Evolutionary conservation across 805 yeast genomes (phyloP).

Genomic region (Ogataea sp.): DNA sequence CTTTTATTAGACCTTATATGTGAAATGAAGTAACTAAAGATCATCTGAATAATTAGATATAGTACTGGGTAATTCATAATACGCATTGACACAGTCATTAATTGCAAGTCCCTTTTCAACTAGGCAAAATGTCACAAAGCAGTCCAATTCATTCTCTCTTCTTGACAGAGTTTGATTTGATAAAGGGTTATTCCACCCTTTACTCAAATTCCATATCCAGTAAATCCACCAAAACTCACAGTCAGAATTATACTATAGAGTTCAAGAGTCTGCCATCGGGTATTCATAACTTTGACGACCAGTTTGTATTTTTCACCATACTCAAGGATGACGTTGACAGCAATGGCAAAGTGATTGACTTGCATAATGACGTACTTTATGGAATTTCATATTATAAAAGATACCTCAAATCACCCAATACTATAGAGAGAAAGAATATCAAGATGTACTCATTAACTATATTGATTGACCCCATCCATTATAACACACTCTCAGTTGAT

Average conservation of each 20-base stretch:
- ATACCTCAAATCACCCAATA: slow-evolving; percentile 17
- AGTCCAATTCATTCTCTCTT: slow-evolving; percentile 35
- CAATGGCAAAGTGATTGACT: slow-evolving; percentile 6
- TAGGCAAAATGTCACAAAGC: too few species aligned
- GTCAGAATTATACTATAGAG: slow-evolving; percentile 45
- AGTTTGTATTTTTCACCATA: slow-evolving; percentile 46
- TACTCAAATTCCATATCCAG: slow-evolving; percentile 14
- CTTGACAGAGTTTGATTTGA: slow-evolving; percentile 44
- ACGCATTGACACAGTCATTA: too few species aligned
- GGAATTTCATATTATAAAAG: slow-evolving; percentile 49
- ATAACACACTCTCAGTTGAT: slow-evolving; percentile 25
- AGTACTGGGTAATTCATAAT: too few species aligned
- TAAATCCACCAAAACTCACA: slow-evolving; percentile 9
- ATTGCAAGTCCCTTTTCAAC: too few species aligned
- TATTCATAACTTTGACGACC: slow-evolving; percentile 42
- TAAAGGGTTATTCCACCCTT: slow-evolving; percentile 37
- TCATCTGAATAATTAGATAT: too few species aligned
- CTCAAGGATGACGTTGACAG: slow-evolving; percentile 19
- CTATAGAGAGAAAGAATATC: slow-evolving; percentile 34
- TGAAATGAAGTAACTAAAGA: too few species aligned
- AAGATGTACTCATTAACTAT: slow-evolving; percentile 62
- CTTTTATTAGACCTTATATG: too few species aligned
- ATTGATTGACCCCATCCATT: slow-evolving; percentile 35
- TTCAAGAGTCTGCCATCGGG: slow-evolving; percentile 67
- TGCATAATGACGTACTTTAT: slow-evolving; percentile 21